Percentiles rank a stretch among this genome's conserved stretches.
phyloP scores from a whole-genome alignment of 2,329 filamentous ascomycete species.

The Arthrobotrys conoides region DNA sequence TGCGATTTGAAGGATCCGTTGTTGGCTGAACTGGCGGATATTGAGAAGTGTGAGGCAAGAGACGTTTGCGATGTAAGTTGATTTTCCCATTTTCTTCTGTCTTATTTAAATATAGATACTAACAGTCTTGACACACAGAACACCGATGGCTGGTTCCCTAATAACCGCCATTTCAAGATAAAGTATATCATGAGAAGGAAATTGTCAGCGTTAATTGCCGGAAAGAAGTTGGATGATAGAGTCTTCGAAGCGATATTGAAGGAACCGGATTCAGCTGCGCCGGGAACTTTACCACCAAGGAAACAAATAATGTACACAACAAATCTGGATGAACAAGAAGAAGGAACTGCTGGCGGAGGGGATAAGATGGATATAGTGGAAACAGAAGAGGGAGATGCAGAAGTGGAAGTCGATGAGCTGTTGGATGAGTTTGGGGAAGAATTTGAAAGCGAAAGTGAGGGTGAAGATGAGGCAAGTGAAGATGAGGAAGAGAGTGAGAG shows the following conservation, averaged over 20 bases:
- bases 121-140: slow-evolving; percentile 30
- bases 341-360: neutral
- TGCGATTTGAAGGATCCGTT: slow-evolving; percentile 90
- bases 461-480: slow-evolving; percentile 61
- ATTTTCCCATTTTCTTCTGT: slow-evolving; percentile 66
- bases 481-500: slow-evolving; percentile 62
- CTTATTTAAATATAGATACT: slow-evolving; percentile 71
- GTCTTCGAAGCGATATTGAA: slow-evolving; percentile 69
- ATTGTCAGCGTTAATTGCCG: slow-evolving; percentile 70
- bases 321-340: neutral
- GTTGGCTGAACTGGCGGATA: slow-evolving; percentile 76
- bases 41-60: slow-evolving; percentile 70
- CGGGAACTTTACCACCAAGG: slow-evolving; percentile 62
- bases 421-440: slow-evolving; percentile 64
- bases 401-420: slow-evolving; percentile 63
- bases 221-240: slow-evolving; percentile 69
- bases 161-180: slow-evolving; percentile 84
- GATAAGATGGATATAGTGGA: slow-evolving; percentile 61
- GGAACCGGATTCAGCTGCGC: slow-evolving; percentile 67
- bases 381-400: slow-evolving; percentile 64
- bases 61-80: slow-evolving; percentile 61
- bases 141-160: slow-evolving; percentile 84
- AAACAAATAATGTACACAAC: slow-evolving; percentile 52
- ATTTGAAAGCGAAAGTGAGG: slow-evolving; percentile 63
- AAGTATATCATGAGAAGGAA: slow-evolving; percentile 91